Base-by-base conservation (phyloP, 225 moss, liverwort and hornwort genomes). In the Straminergon stramineum region DNA sequence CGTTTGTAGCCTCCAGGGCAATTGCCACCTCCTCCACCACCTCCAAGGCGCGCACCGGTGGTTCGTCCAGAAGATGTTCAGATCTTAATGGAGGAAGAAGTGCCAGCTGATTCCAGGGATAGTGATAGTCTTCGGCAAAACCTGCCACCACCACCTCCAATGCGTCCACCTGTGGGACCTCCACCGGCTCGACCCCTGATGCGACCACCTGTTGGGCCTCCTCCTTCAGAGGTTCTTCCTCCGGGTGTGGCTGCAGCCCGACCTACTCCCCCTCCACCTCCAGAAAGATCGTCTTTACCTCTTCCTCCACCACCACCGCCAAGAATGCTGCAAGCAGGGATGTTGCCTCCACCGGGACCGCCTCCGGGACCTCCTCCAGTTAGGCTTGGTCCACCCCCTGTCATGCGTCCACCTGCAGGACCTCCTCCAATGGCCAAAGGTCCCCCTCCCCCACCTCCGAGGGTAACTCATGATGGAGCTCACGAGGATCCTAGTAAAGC, bases 151-250 rank as follows among this genome's bases (percentile, higher is more conserved):
- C 96, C 96, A 16, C 96, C 95, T 87, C 91, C 93, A 74, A 88
- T 95, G 82, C 93, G 95, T 75, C 95, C 95, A 43, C 92, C 96
- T 64, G 90, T 86, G 87, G 96, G 94, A 64, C 95, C 93, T 75
- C 95, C 95, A 45, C 96, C 96, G 37, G 82, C 93, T 64, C 92
- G 93, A 85, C 83, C 94, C 71, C 75, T 93, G 45, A 91, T 97
- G 94, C 95, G 95, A 74, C 95, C 97, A 55, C 96, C 96, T 45
- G 77, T 92, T 88, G 96, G 95, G 24, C 96, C 93, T 69, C 81
- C 93, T 64, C 84, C 88, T 61, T 87, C 88, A 48, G 97, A 97
- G 86, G 97, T 94, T 52, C 91, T 94, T 78, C 98, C 98, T 89
- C 98, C 98, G 10, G 98, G 98, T 60, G 97, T 98, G 35, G 85